Evolutionary conservation across 495 filamentous ascomycete genomes (phyloP), one percentile per base, ranked within the genome.

Genomic region (Aspergillus nidulans): DNA sequence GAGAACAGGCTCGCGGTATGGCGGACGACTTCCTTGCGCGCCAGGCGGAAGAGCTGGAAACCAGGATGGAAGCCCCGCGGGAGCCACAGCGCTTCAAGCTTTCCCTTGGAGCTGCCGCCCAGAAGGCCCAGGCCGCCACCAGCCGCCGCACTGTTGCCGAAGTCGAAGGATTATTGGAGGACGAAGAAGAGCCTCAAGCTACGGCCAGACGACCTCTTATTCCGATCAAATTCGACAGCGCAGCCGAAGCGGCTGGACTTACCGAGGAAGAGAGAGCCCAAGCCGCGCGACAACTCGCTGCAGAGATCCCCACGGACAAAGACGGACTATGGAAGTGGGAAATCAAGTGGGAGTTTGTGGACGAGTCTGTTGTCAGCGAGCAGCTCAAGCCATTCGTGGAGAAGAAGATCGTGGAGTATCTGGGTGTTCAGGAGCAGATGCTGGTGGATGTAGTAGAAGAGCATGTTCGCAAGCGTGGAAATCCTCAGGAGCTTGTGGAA

Each of bases 341-440:
- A 26, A 83, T 99, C 72, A 88, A 92, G 59, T 99, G 92, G 92
- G 88, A 96, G 26, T 92, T 87, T 75, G 83, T 99, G 58, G 91
- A 96, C 67, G 87, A 92, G 41, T 82, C 79, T 13, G 80, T 95
- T 19, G 82, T 97, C 56, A 81, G 79, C 60, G 89, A 96, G 59
- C 91, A 97, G 70, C 81, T 99, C 63, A 85, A 86, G 66, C 91
- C 92, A 13, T 97, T 96, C 70, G 90, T 97, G 48, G 92, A 95
- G 77, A 96, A 96, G 82, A 97, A 96, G 79, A 89, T 97, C 52
- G 85, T 97, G 54, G 95, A 97, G 68, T 95, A 91, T 64, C 77
- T 99, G 38, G 94, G 94, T 50, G 89, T 99, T 51, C 91, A 97
- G 71, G 94, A 99, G 73, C 89, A 96, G 72, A 86, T 96, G 74